phyloP scores from a whole-genome alignment of 345 rosid genomes.

The Acer negundo region DNA sequence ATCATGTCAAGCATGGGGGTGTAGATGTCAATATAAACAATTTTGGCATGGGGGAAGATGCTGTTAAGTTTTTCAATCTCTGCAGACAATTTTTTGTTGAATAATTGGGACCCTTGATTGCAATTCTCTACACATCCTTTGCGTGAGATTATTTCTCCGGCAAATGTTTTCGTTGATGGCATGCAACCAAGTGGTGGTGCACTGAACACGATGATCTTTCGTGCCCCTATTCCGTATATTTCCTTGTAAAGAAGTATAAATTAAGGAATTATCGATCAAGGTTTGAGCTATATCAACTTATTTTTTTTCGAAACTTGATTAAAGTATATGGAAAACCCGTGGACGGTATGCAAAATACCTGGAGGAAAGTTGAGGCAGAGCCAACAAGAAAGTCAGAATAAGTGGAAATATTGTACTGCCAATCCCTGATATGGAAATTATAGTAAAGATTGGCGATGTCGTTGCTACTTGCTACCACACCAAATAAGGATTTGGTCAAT shows the following conservation, averaged over 20 bases:
- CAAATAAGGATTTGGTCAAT: conserved; percentile 28
- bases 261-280: neutral
- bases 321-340: no score
- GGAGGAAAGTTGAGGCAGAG: conserved; percentile 32
- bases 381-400: conserved; percentile 39
- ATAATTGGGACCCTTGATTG: conserved; percentile 39
- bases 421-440: conserved; percentile 22
- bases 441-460: conserved; percentile 54
- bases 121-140: conserved; percentile 29
- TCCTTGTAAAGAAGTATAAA: conserved; percentile 24
- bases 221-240: conserved; percentile 45
- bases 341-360: conserved; percentile 25
- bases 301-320: no score
- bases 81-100: conserved; percentile 43
- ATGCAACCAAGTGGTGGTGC: conserved; percentile 64
- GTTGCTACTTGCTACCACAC: conserved; percentile 54
- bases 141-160: conserved; percentile 23
- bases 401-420: conserved; percentile 37
- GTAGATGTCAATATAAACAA: conserved; percentile 56
- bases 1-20: conserved; percentile 51
- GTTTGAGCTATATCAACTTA: no score
- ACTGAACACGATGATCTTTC: conserved; percentile 42
- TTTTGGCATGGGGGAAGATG: conserved; percentile 29
- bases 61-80: conserved; percentile 27
- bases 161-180: conserved; percentile 43